Conservation (phyloP, 805 yeast species). For the Schwanniomyces vanrijiae region DNA sequence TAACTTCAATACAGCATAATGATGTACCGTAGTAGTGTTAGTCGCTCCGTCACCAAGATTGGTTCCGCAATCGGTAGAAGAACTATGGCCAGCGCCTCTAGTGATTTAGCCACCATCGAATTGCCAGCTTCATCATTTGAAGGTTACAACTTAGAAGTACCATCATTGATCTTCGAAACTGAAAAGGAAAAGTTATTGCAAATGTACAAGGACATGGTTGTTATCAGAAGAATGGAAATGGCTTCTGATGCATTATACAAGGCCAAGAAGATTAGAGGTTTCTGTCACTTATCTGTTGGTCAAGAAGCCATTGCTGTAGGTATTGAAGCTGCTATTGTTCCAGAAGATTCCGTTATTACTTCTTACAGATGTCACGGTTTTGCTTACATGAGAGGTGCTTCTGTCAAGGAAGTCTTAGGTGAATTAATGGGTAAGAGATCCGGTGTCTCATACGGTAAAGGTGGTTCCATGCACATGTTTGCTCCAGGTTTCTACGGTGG, state of each 20-base stretch:
- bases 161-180: conserved; percentile 72
- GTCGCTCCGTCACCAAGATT: conserved; percentile 15
- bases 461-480: conserved; percentile 99
- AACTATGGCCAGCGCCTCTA: conserved; percentile 33
- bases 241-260: conserved; percentile 97
- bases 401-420: conserved; percentile 86
- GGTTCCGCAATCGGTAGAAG: conserved; percentile 21
- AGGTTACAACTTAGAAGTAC: conserved; percentile 73
- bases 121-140: conserved; percentile 84
- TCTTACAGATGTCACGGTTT: conserved; percentile 99
- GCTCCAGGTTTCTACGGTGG: conserved; percentile 97
- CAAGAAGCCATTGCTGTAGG: conserved; percentile 99
- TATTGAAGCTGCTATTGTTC: conserved; percentile 89
- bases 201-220: conserved; percentile 95
- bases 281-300: conserved; percentile 97
- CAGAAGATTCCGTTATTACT: conserved; percentile 86
- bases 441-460: conserved; percentile 96
- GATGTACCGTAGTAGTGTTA: conserved; percentile 14
- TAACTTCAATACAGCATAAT: background rate
- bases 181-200: conserved; percentile 77
- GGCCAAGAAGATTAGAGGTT: conserved; percentile 98
- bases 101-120: conserved; percentile 48
- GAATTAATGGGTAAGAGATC: conserved; percentile 96
- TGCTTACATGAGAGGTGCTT: conserved; percentile 93
- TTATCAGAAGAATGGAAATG: conserved; percentile 97